Base-by-base conservation (phyloP, 345 rosid species). In the Eucalyptus guilfoylei region DNA sequence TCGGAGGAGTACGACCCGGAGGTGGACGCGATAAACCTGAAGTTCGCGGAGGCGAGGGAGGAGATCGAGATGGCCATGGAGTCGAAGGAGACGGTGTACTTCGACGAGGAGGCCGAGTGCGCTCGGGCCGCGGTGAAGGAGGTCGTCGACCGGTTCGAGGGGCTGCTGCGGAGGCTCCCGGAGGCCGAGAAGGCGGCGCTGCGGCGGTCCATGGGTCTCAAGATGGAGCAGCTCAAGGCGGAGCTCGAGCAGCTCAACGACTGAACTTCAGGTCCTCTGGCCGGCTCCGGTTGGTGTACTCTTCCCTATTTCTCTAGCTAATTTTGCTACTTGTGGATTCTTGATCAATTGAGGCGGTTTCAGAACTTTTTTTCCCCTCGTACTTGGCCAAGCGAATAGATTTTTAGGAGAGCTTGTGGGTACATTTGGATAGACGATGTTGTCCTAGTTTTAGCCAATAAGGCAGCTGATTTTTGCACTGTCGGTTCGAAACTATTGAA, bases 31-130 rank as follows among this genome's bases (percentile, higher is more conserved):
- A 96, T 98, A 88, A 97, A 98, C 95, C 95, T 95, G 89, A 96
- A 95, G 91, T 98, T 98, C 89, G 99, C 95, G 23, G 99, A 98
- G 93, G 99, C 99, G n/a, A 96, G 99, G 85, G 98, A 98, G 91
- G 99, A 98, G 96, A 95, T 97, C 86, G 98, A 98, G 88, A 93
- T 94, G 97, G 98, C 99, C n/a, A 94, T 95, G 98, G 99, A 97
- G 11, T 94, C 99, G 15, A 98, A 98, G 42, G 99, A 98, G 92
- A 97, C 99, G 21, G 96, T 97, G 81, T 98, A 96, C 91, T 98
- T 98, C 92, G 86, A 98, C 87, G 99, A 98, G 89, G 99, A 98
- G 89, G 98, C 98, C 12, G 98, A 95, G 89, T 95, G 97, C 92
- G 99, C 99, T 6, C 93, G 98, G 89, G 94, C 88, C 86, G 97